Evolutionary conservation across 192 early-diverging fungal genomes (phyloP), one percentile per base, ranked within the genome.

Genomic region (Ambispora gerdemannii): DNA sequence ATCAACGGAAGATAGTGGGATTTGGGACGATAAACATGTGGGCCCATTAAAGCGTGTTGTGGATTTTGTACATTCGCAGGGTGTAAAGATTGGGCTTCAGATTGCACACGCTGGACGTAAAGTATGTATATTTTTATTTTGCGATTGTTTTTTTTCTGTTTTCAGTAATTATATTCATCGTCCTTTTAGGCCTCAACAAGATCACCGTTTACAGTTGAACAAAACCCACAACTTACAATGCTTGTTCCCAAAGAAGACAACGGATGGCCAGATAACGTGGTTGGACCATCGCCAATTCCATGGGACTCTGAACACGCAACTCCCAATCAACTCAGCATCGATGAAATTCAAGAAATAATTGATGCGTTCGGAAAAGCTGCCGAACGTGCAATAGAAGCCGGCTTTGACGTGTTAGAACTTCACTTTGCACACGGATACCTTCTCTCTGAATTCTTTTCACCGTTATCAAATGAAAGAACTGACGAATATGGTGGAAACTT

Each of bases 381-480:
- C 0, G 72, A 67, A 33, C 86, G 91, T 31, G 91, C 95, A 0
- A 75, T 83, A 33, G 79, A 84, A 63, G 95, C 94, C 3, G 93
- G 92, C 2, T 92, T 95, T 74, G 92, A 95, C 62, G 88, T 88
- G n/a, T 76, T 97, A 28, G 96, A 98, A 77, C 79, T 98, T 24
- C 95, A 96, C 63, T 85, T 79, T 56, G 94, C 96, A 2, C 93
- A 98, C 76, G 96, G 96, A 8, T 97, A 95, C 75, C 77, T 97
- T 47, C 71, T 93, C 60, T 80, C 89, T 77, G 78, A 87, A 73
- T 96, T 97, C 72, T 70, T 95, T 17, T 91, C 89, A 19, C 88
- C 91, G 2, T 63, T 92, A 34, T 80, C 89, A 60, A 97, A 98
- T 79, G 62, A 86, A 31, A 89, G 96, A 67, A 94, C 92, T 0